Base-by-base conservation (phyloP, 2,329 filamentous ascomycete species). In the Epichloe typhina region DNA sequence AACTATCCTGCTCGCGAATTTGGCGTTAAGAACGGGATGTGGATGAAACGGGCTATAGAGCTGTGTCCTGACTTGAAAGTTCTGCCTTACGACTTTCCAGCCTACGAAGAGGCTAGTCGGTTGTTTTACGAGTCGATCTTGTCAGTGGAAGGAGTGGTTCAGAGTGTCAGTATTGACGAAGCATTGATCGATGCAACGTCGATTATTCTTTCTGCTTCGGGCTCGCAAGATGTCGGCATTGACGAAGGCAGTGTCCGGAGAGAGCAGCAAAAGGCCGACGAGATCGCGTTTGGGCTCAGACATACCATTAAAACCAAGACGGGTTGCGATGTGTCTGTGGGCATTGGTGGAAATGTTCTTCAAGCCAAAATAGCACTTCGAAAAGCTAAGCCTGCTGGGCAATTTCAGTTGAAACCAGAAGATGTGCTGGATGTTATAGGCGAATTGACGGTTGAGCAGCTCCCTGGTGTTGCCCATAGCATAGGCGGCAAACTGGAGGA, bases 1-100 rank as follows among this genome's bases (percentile, higher is more conserved):
- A 98, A 98, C 61, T 98, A 98, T 63, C 82, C 85, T 19, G 93
- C 94, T 6, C 81, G 93, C 38, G 76, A 79, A 35, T 93, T 83
- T 58, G 91, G 91, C 1, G 76, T 98, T 50, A 95, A 90, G 63
- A 98, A 98, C 58, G 94, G 94, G 38, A 98, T 97, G 93, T 98
- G 94, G 93, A 97, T 98, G 91, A 94, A 91, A 64, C 76, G 78
- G 36, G 93, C 93, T 0, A 74, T 84, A 53, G 84, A 93, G 57
- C 66, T 93, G 17, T 98, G 89, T 61, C 84, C 91, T 0, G 80
- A 88, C 21, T 72, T 98, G 17, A 89, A 94, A 58, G 83, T 97
- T 2, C 64, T 98, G n/a, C 87, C 90, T 0, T 98, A 98, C 59
- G 90, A 98, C 61, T 98, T 97, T 62, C 84, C 86, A 2, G 91